phyloP scores from a whole-genome alignment of 2,329 filamentous ascomycete species.

The Pezicula rhizophila region DNA sequence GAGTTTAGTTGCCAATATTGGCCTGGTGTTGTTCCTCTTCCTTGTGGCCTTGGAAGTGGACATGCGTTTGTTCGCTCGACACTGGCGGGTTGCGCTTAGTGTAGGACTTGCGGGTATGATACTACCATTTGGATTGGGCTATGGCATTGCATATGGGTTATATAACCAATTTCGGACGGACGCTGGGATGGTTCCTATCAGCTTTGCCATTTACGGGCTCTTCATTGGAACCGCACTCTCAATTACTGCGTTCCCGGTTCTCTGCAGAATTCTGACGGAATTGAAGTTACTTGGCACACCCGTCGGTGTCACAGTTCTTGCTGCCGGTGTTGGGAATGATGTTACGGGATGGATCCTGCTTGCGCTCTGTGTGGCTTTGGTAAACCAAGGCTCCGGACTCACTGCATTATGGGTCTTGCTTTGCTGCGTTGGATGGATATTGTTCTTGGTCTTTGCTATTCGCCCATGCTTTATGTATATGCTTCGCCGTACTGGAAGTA shows the following conservation, averaged over 20 bases:
- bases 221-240: constrained; percentile 93
- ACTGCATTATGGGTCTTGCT: constrained; percentile 82
- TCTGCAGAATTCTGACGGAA: constrained; percentile 89
- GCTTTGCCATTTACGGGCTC: constrained; percentile 58
- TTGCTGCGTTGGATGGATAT: constrained; percentile 64
- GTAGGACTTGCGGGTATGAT: constrained; percentile 77
- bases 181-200: constrained; percentile 46
- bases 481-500: constrained; percentile 65
- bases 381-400: constrained; percentile 78
- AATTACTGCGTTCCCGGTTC: constrained; percentile 85
- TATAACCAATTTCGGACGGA: constrained; percentile 61
- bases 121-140: constrained; percentile 76
- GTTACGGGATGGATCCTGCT: constrained; percentile 88
- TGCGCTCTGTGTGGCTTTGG: constrained; percentile 85
- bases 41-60: constrained; percentile 85
- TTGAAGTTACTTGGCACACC: constrained; percentile 77
- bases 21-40: constrained; percentile 80
- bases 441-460: constrained; percentile 69
- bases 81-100: constrained; percentile 73
- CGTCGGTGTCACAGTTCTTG: constrained; percentile 82
- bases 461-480: constrained; percentile 71
- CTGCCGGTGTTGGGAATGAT: constrained; percentile 89
- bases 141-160: constrained; percentile 73
- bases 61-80: constrained; percentile 66
- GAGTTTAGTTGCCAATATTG: constrained; percentile 73